phyloP scores from a whole-genome alignment of 2,329 filamentous ascomycete genomes.

The Hortaea sp. region DNA sequence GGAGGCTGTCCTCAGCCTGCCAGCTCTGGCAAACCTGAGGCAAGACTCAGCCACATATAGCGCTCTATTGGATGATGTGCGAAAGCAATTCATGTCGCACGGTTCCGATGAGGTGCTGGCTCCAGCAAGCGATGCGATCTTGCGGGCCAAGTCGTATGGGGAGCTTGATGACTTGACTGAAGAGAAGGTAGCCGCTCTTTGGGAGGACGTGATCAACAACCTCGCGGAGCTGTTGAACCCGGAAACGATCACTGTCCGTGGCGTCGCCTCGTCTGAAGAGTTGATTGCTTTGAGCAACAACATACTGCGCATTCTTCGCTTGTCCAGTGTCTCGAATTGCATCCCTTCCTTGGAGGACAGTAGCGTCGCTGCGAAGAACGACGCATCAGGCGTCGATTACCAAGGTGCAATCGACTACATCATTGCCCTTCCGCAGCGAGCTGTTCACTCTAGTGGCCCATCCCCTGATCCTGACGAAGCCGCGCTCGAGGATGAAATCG shows the following conservation, averaged over 20 bases:
- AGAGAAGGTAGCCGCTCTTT: slow-evolving; percentile 67
- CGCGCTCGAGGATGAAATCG: slow-evolving; percentile 68
- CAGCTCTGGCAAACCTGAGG: slow-evolving; percentile 78
- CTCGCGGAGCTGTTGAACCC: slow-evolving; percentile 59
- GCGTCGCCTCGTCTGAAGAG: slow-evolving; percentile 47
- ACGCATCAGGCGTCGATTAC: slow-evolving; percentile 12
- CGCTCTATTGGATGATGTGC: slow-evolving; percentile 78
- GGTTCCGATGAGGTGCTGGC: slow-evolving; percentile 74
- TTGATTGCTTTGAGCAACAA: slow-evolving; percentile 23
- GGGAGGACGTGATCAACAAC: slow-evolving; percentile 71
- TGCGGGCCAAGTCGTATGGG: slow-evolving; percentile 77
- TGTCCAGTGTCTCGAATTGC: slow-evolving; percentile 51
- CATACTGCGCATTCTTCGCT: slow-evolving; percentile 20
- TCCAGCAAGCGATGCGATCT: slow-evolving; percentile 70
- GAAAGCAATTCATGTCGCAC: slow-evolving; percentile 88
- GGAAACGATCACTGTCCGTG: slow-evolving; percentile 61
- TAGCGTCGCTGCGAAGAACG: slow-evolving; percentile 32
- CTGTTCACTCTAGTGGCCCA: slow-evolving; percentile 49
- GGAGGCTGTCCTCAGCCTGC: slow-evolving; percentile 76
- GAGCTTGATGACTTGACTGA: slow-evolving; percentile 82
- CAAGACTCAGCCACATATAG: slow-evolving; percentile 76
- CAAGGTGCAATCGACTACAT: slow-evolving; percentile 55
- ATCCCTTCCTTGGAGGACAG: slow-evolving; percentile 58
- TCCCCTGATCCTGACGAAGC: slow-evolving; percentile 55
- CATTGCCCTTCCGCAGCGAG: slow-evolving; percentile 62